Evolutionary conservation across 345 rosid species (phyloP), one percentile per base, ranked within the genome.

Genomic region (Brassica nigra): DNA sequence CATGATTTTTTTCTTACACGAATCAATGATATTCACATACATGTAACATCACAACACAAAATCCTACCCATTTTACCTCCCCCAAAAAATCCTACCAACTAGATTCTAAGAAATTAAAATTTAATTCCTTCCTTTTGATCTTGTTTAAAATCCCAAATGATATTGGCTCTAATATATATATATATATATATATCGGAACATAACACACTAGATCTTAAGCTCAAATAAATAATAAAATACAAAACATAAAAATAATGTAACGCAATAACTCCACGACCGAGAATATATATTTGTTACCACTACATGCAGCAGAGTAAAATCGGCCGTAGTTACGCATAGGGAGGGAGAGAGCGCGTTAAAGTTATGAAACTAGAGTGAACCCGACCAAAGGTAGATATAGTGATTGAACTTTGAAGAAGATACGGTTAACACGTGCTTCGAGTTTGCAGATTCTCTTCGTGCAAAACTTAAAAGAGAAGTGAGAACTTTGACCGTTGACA

Each of bases 401-500:
- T 74, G 75, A 79, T 61, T 28, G 27, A 23, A 23, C 27, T 23
- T 23, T 23, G 82, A 68, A 62, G 78, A 79, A 68, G 36, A 62
- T 52, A 74, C 36, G 36, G 14, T 74, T 8, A 69, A 33, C 61
- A 80, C 71, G 75, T 80, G 79, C 29, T 68, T 80, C 37, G 70
- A 68, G 70, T 74, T 80, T 49, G 71, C 71, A 68, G 37, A 62
- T 61, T 80, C 75, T 68, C 66, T 37, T 74, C 75, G 70, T 68
- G 71, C 78, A 73, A 37, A 71, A 4, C 1, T 12, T 0, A 57
- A 18, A 58, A 44, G 69, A 8, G 16, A 44, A 57, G 47, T n/a
- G 20, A 10, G 0, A 34, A 30, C 37, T 80, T 80, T 74, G 79
- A 80, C 83, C 66, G 66, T 52, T 74, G 83, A 74, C 79, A 20